Base-by-base conservation (phyloP, 2,329 filamentous ascomycete species). In the Diaporthe aspalathi region DNA sequence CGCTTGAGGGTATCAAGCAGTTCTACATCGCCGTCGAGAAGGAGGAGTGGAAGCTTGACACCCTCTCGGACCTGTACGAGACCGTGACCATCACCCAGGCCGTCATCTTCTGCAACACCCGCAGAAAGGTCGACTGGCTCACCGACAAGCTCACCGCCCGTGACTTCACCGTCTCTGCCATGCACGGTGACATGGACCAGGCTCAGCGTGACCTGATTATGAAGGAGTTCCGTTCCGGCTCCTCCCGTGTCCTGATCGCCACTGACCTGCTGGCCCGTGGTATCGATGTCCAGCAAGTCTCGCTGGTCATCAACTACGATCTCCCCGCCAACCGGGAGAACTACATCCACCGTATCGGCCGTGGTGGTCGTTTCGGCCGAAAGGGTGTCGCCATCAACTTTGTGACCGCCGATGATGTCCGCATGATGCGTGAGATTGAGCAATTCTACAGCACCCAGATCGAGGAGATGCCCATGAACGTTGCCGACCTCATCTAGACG, bases 361-460 rank as follows among this genome's bases (percentile, higher is more conserved):
- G 96, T 80, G 96, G 94, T 80, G 96, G 96, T 77, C 91, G 96
- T 76, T 99, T 99, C 78, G 96, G 96, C 78, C 91, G 96, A 79
- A 99, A 99, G 87, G 96, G 96, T 88, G 96, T 99, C 75, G 96
- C 96, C 47, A 99, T 99, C 88, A 99, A 99, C 87, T 99, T 99
- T 80, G 96, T 99, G 76, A 99, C 96, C 3, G 97, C 93, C 79
- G 96, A 99, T 78, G 96, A 99, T 81, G 96, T 99, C 72, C 93
- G 96, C 80, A 99, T 99, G 80, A 88, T 99, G 78, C 91, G 96
- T 76, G 96, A 99, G 81, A 99, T 99, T 78, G 96, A 99, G 86
- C 77, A 24, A 67, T 49, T 68, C 53, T 60, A 65, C 74, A 94
- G 92, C 97, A 97, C 95, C 57, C 95, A 98, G 85, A 97, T 98